Evolutionary conservation across 208 protist genomes (phyloP), one percentile per base, ranked within the genome.

Genomic region (Leishmania turanica): DNA sequence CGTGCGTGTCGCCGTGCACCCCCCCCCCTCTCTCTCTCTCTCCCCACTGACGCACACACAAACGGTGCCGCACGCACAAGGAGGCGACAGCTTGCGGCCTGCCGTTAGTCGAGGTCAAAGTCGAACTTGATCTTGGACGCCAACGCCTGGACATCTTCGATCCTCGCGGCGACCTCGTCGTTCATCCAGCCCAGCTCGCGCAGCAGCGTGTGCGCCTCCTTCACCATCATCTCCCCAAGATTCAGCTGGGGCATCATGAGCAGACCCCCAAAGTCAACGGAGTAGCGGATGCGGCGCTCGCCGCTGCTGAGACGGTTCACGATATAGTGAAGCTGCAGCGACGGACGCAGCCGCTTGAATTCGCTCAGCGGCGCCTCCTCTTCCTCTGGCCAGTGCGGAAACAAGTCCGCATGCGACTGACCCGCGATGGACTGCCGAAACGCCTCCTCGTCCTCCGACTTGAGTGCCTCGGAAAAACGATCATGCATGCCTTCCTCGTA

Each of bases 191-290:
- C 91, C 58, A 96, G 87, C 76, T 94, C 86, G 9, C 66, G 47
- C 64, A 98, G 78, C 84, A 96, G 84, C 60, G 51, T 58, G 77
- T 95, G 92, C 56, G 90, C 89, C 70, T 98, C 95, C 42, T 75
- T 84, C 47, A 98, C 76, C 92, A 95, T 95, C 54, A 87, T 51
- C 89, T 95, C 93, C 4, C 93, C 95, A 7, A 96, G 77, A 69
- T 96, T 95, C 24, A 97, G 87, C 78, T 97, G 92, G 37, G 90
- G 81, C 95, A 98, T 98, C 93, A 96, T 96, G 68, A 89, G 83
- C 13, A 95, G 73, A 64, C 93, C 90, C 21, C 95, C 93, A 74
- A 94, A 97, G 86, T 97, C 93, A 5, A 82, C 71, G 17, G 93
- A 91, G 73, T 91, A 96, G 47, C 82, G 87, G 24, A 98, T 86